A percentile compares a stretch with the other conserved stretches of the same genome.
phyloP scores from a whole-genome alignment of 1,284 basidiomycete genomes.

The Puccinia triticina region DNA sequence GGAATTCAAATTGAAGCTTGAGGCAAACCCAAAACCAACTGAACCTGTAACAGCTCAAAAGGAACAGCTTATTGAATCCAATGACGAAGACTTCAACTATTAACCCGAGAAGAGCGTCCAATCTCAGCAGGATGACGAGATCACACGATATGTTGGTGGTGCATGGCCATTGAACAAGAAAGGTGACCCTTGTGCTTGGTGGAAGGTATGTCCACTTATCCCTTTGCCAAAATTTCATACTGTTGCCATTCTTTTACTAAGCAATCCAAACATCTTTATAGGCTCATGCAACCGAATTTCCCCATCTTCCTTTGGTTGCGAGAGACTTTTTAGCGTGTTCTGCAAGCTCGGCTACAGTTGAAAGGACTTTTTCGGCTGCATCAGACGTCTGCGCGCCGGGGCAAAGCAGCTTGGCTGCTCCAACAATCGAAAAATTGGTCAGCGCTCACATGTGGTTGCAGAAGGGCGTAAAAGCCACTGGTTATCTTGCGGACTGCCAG shows the following conservation, averaged over 20 bases:
- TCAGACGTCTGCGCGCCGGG: neutral
- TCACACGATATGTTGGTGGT: neutral
- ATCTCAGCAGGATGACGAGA: neutral
- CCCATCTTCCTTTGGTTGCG: neutral
- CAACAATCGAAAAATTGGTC: neutral
- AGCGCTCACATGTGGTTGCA: neutral
- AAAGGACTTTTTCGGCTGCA: constrained; percentile 10
- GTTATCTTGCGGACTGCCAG: neutral
- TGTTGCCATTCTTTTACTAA: neutral
- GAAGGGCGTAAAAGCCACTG: neutral
- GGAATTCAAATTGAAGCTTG: neutral
- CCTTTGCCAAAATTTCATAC: no score
- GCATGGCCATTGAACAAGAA: constrained; percentile 8
- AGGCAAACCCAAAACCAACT: neutral
- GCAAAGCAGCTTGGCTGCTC: neutral
- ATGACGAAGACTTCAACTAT: constrained; percentile 9
- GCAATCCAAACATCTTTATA: neutral
- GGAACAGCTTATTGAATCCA: neutral
- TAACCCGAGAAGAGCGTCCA: neutral
- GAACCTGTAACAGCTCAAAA: neutral
- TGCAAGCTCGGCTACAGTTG: no score
- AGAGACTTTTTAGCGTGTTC: neutral
- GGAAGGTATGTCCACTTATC: neutral
- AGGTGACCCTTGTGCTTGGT: neutral
- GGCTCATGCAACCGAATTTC: constrained; percentile 3